phyloP scores from a whole-genome alignment of 164 flowering plant species.

The Dillenia suffruticosa region DNA sequence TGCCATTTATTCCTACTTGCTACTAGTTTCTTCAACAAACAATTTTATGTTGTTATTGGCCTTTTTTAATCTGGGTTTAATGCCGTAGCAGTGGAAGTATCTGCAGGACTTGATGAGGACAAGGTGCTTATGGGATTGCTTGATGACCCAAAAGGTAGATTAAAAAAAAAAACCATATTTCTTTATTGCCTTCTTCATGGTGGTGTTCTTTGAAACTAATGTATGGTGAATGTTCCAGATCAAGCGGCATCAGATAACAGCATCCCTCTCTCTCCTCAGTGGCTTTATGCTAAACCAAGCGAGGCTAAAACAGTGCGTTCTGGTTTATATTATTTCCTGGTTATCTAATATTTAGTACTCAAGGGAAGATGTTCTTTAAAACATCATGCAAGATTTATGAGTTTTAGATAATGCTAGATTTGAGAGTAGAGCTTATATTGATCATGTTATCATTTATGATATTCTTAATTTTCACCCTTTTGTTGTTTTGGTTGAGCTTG shows the following conservation, averaged over 20 bases:
- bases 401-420: too few relatives aligned
- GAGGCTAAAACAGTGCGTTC: slow-evolving; percentile 46
- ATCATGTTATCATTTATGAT: too few relatives aligned
- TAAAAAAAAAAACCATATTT: background rate
- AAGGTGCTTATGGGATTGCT: slow-evolving; percentile 36
- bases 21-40: background rate
- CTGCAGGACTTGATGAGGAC: slow-evolving; percentile 45
- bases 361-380: too few relatives aligned
- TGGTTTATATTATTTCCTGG: background rate
- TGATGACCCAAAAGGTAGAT: slow-evolving; percentile 69
- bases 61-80: background rate
- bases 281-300: slow-evolving; percentile 81
- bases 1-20: background rate
- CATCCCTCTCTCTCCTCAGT: slow-evolving; percentile 90
- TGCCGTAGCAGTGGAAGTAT: slow-evolving; percentile 25
- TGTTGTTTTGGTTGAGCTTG: too few relatives aligned
- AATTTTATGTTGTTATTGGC: too few relatives aligned
- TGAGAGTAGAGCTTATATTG: too few relatives aligned
- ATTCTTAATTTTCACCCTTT: too few relatives aligned
- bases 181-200: background rate
- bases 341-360: too few relatives aligned
- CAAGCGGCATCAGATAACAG: slow-evolving; percentile 59
- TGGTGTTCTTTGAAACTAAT: background rate
- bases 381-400: too few relatives aligned
- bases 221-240: slow-evolving; percentile 36